Percentiles rank a stretch among this genome's conserved stretches.
Conservation (phyloP, 1,284 basidiomycete species). For the Moniliophthora roreri region DNA sequence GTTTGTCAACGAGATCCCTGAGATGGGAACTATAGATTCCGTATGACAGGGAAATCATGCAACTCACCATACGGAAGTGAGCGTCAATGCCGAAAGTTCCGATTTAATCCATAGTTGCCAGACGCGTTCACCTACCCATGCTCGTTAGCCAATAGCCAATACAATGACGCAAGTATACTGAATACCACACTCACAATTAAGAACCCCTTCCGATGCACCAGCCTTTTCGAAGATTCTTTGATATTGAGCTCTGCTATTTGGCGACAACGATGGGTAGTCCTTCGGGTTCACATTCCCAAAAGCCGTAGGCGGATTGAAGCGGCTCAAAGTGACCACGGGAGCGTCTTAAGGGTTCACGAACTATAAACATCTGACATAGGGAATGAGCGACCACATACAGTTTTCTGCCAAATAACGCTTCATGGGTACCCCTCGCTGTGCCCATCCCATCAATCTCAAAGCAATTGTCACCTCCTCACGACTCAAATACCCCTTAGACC, state of each 20-base stretch:
- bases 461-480: conserved; percentile 53
- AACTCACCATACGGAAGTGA: conserved; percentile 12
- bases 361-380: conserved; percentile 17
- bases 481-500: conserved; percentile 56
- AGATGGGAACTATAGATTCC: neutral
- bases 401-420: conserved; percentile 29
- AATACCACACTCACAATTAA: conserved; percentile 31
- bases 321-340: conserved; percentile 51
- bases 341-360: conserved; percentile 35
- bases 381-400: conserved; percentile 22
- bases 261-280: conserved; percentile 35
- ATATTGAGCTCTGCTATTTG: conserved; percentile 49
- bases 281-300: conserved; percentile 16
- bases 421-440: conserved; percentile 48
- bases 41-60: too few relatives aligned
- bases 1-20: conserved; percentile 14
- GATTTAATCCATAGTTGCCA: conserved; percentile 14
- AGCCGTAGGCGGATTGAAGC: conserved; percentile 30
- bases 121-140: conserved; percentile 4
- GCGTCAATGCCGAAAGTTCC: conserved; percentile 1
- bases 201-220: conserved; percentile 43
- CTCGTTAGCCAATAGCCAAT: neutral
- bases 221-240: conserved; percentile 47
- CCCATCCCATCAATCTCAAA: conserved; percentile 58
- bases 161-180: neutral